A percentile compares a stretch with the other conserved stretches of the same genome.
phyloP scores from a whole-genome alignment of 345 rosid species.

The Draba incana region DNA sequence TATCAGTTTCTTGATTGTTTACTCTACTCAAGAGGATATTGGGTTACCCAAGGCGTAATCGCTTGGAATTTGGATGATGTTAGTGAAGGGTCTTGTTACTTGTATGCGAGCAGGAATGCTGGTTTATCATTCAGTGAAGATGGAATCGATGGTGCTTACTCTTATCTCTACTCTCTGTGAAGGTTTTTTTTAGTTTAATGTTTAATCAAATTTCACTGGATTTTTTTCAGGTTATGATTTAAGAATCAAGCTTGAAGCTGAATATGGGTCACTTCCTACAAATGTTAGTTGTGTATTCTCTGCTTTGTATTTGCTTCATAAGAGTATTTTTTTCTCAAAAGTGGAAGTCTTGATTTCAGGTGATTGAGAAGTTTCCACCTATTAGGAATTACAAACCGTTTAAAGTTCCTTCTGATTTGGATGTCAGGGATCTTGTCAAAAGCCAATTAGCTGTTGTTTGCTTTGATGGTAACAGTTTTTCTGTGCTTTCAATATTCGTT shows the following conservation, averaged over 20 bases:
- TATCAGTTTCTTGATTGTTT: conserved; percentile 58
- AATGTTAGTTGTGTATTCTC: conserved; percentile 43
- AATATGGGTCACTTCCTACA: conserved; percentile 54
- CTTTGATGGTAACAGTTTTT: conserved; percentile 52
- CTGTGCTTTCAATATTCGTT: background rate
- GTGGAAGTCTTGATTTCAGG: conserved; percentile 49
- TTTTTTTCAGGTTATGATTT: conserved; percentile 59
- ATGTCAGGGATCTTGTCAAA: conserved; percentile 63
- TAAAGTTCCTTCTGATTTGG: conserved; percentile 59
- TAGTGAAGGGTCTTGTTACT: conserved; percentile 62
- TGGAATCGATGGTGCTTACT: conserved; percentile 61
- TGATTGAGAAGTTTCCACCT: conserved; percentile 81
- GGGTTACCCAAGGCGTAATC: conserved; percentile 66
- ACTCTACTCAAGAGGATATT: conserved; percentile 64
- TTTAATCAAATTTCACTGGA: conserved; percentile 23
- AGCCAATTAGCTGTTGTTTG: conserved; percentile 75
- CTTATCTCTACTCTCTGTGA: background rate
- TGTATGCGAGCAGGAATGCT: conserved; percentile 75
- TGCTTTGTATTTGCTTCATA: conserved; percentile 19
- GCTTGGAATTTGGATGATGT: conserved; percentile 84
- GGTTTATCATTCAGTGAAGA: conserved; percentile 55
- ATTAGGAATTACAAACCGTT: conserved; percentile 65
- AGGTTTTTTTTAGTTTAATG: background rate
- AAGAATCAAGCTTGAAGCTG: conserved; percentile 62
- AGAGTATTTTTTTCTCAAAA: conserved; percentile 2